phyloP scores from a whole-genome alignment of 2,329 filamentous ascomycete species.

The Cytospora leucostoma region DNA sequence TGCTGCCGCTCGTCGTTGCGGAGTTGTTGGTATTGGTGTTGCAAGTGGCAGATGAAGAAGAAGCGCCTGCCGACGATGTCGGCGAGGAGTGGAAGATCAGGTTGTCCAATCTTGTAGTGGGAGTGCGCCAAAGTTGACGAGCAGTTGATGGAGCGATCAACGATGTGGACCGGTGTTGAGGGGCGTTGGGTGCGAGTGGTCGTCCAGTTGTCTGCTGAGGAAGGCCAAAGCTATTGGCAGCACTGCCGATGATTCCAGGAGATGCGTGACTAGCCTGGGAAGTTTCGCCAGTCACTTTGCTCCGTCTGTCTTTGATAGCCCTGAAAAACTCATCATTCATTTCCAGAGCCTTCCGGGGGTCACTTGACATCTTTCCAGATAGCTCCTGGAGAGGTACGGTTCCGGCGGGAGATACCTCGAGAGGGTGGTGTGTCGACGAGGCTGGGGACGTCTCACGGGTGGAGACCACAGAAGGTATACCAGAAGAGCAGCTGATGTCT shows the following conservation, averaged over 20 bases:
- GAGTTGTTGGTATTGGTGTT: neutral
- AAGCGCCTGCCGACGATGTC: neutral
- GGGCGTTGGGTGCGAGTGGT: neutral
- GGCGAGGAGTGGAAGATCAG: neutral
- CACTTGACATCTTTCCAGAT: neutral
- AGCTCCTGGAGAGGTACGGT: neutral
- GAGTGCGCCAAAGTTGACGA: neutral
- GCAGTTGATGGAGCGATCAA: neutral
- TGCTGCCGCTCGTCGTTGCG: neutral
- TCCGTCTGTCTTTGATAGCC: neutral
- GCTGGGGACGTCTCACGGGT: slow-evolving; percentile 26
- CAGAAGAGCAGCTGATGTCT: slow-evolving; percentile 16
- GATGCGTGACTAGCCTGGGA: slow-evolving; percentile 13
- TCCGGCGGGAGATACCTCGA: neutral
- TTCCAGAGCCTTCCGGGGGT: neutral
- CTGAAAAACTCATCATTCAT: slow-evolving; percentile 7
- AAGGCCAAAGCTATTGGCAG: slow-evolving; percentile 4
- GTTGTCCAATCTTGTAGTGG: neutral
- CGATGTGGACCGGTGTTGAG: neutral
- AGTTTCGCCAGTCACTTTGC: slow-evolving; percentile 3
- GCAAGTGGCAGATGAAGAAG: neutral
- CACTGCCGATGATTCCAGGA: slow-evolving; percentile 3
- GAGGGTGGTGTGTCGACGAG: slow-evolving; percentile 17
- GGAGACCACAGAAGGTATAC: slow-evolving; percentile 17
- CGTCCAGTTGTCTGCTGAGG: neutral